phyloP scores from a whole-genome alignment of 805 yeast species.

The Phaffomyces thermotolerans region DNA sequence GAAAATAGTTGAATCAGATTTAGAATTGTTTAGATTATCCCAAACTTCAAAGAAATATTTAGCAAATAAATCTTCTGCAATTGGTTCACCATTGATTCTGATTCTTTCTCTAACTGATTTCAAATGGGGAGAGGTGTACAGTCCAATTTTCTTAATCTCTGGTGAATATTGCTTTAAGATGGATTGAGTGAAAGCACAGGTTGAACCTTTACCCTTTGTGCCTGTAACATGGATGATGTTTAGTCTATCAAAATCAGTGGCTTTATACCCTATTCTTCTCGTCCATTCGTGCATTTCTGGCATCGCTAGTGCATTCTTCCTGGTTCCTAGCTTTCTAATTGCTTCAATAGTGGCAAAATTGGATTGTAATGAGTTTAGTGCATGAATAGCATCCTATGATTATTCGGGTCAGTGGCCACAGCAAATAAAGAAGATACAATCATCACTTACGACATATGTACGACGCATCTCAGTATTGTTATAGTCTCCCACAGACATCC shows the following conservation, averaged over 20 bases:
- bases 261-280: constrained; percentile 58
- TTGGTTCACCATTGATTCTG: constrained; percentile 78
- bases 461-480: constrained; percentile 3
- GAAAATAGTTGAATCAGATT: constrained; percentile 48
- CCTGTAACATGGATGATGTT: constrained; percentile 93
- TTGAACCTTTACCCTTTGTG: constrained; percentile 97
- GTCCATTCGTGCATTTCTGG: constrained; percentile 85
- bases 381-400: constrained; percentile 63
- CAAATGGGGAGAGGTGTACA: constrained; percentile 95
- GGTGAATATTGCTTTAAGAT: constrained; percentile 57
- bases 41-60: constrained; percentile 91
- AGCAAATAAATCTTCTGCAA: constrained; percentile 73
- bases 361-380: constrained; percentile 82
- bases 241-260: constrained; percentile 61
- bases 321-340: constrained; percentile 55
- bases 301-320: constrained; percentile 59
- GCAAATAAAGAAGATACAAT: not conserved
- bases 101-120: constrained; percentile 90
- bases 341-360: constrained; percentile 89
- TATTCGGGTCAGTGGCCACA: not conserved
- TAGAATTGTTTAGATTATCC: constrained; percentile 62
- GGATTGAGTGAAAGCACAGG: constrained; percentile 88
- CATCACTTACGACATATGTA: constrained; percentile 1
- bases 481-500: too few relatives aligned
- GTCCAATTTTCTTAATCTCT: constrained; percentile 60